Percentiles rank a stretch among this genome's conserved stretches.
These are phyloP conservation scores for Breviolum minutum DNA, from an alignment of 73 alveolate genomes.

Conservation along the genomic window DNA sequence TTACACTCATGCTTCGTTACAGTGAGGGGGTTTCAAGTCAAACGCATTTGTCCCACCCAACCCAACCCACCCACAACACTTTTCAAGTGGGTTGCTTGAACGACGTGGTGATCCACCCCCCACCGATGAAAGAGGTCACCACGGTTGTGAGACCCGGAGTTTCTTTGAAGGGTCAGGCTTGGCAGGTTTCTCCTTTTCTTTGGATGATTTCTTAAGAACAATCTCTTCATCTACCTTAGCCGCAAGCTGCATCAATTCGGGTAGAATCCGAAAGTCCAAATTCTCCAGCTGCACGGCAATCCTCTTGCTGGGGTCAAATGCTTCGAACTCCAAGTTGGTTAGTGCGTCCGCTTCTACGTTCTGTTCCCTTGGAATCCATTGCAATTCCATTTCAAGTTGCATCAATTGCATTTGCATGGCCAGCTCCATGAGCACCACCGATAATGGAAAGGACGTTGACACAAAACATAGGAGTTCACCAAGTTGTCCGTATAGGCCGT, in stretches of 20 bases:
- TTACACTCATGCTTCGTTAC: neutral
- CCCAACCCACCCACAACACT: no score
- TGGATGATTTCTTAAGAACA: neutral
- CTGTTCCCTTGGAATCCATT: slow-evolving; percentile 16
- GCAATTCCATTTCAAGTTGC: neutral
- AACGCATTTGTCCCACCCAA: no score
- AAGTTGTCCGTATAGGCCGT: slow-evolving; percentile 20
- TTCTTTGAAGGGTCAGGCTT: neutral
- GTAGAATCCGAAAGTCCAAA: neutral
- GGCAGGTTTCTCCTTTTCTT: neutral
- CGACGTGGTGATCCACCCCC: neutral
- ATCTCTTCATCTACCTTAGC: neutral
- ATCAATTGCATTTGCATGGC: neutral
- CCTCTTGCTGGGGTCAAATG: neutral
- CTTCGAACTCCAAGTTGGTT: neutral
- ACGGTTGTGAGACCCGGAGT: neutral
- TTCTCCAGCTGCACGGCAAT: neutral
- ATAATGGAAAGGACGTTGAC: neutral
- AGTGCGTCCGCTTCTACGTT: slow-evolving; percentile 3
- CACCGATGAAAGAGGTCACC: neutral
- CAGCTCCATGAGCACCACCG: neutral
- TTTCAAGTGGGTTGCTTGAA: no score
- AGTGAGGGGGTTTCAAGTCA: no score
- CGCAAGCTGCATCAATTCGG: neutral
- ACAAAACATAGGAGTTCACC: neutral